A percentile compares a stretch with the other conserved stretches of the same genome.
phyloP scores from a whole-genome alignment of 2,329 filamentous ascomycete genomes.

The Trichoderma polysporum region DNA sequence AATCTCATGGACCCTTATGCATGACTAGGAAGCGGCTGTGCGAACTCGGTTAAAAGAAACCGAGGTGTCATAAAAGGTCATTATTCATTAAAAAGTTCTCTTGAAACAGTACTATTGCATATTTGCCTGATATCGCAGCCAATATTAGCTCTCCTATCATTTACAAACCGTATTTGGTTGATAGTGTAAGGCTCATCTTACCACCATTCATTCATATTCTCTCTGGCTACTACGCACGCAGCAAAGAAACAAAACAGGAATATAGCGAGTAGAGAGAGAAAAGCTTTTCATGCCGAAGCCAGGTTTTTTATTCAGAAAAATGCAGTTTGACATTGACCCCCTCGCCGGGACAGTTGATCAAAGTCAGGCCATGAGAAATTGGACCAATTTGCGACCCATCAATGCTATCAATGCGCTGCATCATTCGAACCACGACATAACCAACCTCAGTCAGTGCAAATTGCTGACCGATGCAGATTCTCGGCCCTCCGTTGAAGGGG shows the following conservation, averaged over 20 bases:
- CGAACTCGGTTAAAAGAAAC: too few species aligned
- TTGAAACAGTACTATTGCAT: neutral
- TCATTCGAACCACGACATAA: conserved; percentile 27
- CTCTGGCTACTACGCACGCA: neutral
- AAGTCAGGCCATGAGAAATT: conserved; percentile 24
- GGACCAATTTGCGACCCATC: conserved; percentile 25
- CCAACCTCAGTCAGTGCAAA: conserved; percentile 30
- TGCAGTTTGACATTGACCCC: conserved; percentile 26
- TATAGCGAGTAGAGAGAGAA: neutral
- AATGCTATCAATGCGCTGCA: conserved; percentile 27
- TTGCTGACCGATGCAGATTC: conserved; percentile 33
- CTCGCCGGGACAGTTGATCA: conserved; percentile 26
- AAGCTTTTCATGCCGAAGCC: neutral
- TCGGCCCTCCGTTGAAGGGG: conserved; percentile 31
- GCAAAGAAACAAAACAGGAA: too few species aligned
- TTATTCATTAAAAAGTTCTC: neutral
- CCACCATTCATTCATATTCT: neutral
- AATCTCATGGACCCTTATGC: too few species aligned
- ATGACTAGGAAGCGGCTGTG: too few species aligned
- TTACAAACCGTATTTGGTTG: neutral
- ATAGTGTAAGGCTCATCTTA: neutral
- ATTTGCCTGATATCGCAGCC: neutral
- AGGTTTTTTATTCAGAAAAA: conserved; percentile 19
- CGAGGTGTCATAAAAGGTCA: neutral
- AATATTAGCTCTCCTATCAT: neutral